Conservation (phyloP, 1,139 yeast species). For the Candida sp. region DNA sequence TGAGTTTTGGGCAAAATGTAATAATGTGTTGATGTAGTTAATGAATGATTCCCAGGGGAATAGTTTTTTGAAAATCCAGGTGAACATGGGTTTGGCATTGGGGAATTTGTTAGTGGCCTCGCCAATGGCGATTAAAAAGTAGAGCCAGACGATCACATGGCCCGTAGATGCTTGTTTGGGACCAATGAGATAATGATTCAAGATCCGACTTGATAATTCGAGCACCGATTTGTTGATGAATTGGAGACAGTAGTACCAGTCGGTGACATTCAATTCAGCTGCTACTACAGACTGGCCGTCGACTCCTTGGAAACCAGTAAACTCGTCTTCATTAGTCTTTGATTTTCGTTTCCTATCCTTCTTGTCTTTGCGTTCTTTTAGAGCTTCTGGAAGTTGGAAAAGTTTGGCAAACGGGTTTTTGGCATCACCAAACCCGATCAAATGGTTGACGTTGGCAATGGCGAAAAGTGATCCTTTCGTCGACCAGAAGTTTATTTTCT, state of each 20-base stretch:
- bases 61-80: constrained; percentile 50
- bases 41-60: constrained; percentile 69
- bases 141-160: constrained; percentile 69
- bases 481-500: constrained; percentile 69
- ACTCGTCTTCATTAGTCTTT: constrained; percentile 13
- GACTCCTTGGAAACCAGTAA: constrained; percentile 12
- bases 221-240: constrained; percentile 63
- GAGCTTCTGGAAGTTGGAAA: constrained; percentile 66
- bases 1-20: constrained; percentile 29
- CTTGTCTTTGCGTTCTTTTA: constrained; percentile 68
- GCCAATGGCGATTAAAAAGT: constrained; percentile 62
- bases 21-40: constrained; percentile 55
- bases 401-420: constrained; percentile 71
- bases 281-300: constrained; percentile 37
- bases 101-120: constrained; percentile 51
- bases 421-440: constrained; percentile 75
- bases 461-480: constrained; percentile 76
- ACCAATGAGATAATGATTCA: constrained; percentile 63
- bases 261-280: constrained; percentile 41
- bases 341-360: constrained; percentile 63
- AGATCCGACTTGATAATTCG: constrained; percentile 62
- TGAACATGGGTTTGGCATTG: constrained; percentile 44
- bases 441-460: constrained; percentile 66
- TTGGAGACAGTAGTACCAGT: constrained; percentile 59
- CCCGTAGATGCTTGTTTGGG: constrained; percentile 70